phyloP scores from a whole-genome alignment of 164 flowering plant species.

The Vitis rupestris region DNA sequence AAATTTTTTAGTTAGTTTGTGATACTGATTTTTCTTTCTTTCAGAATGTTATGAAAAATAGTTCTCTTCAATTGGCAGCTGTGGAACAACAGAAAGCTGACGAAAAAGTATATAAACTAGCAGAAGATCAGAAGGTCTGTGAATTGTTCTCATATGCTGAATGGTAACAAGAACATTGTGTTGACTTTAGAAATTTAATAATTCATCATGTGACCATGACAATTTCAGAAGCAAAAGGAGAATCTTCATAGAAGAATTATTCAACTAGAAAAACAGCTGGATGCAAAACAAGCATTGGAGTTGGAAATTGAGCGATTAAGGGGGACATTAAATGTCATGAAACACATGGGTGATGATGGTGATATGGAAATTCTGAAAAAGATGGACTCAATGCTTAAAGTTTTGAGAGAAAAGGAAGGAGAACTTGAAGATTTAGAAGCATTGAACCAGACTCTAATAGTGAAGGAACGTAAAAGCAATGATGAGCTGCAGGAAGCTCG shows the following conservation, averaged over 20 bases:
- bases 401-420: slow-evolving; percentile 55
- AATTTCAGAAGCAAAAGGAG: slow-evolving; percentile 50
- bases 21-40: slow-evolving; percentile 1
- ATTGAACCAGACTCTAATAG: slow-evolving; percentile 49
- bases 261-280: slow-evolving; percentile 50
- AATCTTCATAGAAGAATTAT: slow-evolving; percentile 48
- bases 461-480: slow-evolving; percentile 59
- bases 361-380: slow-evolving; percentile 45
- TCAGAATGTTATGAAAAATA: slow-evolving; percentile 53
- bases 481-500: slow-evolving; percentile 76
- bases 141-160: not conserved
- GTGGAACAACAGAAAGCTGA: slow-evolving; percentile 61
- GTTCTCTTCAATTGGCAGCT: slow-evolving; percentile 51
- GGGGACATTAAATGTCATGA: slow-evolving; percentile 60
- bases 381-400: slow-evolving; percentile 36
- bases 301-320: slow-evolving; percentile 55
- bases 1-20: not conserved
- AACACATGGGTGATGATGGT: slow-evolving; percentile 50
- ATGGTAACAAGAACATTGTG: not conserved
- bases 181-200: too few species aligned
- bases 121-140: slow-evolving; percentile 65
- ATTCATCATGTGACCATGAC: not conserved
- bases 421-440: slow-evolving; percentile 41
- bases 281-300: slow-evolving; percentile 58
- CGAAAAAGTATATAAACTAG: slow-evolving; percentile 55